Conservation (phyloP, 2,329 filamentous ascomycete genomes). For the Penicillium carneum region DNA sequence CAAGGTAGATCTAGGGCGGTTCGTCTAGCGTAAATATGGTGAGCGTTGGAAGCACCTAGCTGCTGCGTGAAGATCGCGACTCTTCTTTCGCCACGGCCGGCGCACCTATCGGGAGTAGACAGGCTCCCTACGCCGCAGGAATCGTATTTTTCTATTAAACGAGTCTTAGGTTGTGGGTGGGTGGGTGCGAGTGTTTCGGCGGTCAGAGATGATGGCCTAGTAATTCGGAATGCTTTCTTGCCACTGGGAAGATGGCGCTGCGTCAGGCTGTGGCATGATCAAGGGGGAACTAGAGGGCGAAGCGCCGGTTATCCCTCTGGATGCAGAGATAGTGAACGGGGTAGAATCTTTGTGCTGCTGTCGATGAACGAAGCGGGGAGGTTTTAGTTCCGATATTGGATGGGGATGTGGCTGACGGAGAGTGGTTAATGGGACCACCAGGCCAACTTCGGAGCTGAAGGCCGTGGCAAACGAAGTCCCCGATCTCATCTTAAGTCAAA, state of each 20-base stretch:
- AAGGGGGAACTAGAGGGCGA: conserved; percentile 31
- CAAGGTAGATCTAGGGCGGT: conserved; percentile 53
- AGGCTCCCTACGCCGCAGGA: conserved; percentile 32
- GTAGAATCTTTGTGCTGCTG: conserved; percentile 53
- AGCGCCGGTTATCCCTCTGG: conserved; percentile 47
- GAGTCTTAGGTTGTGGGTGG: conserved; percentile 32
- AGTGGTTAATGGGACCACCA: conserved; percentile 52
- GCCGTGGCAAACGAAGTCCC: conserved; percentile 42
- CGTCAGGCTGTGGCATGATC: conserved; percentile 46
- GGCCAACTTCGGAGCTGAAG: conserved; percentile 50
- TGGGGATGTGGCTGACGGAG: conserved; percentile 45
- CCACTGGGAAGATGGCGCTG: conserved; percentile 44
- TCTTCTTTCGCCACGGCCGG: conserved; percentile 51
- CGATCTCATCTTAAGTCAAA: not conserved
- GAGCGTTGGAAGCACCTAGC: conserved; percentile 52
- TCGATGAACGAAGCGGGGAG: conserved; percentile 46
- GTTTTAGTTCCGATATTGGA: conserved; percentile 52
- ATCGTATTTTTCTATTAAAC: conserved; percentile 57
- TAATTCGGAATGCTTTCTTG: conserved; percentile 54
- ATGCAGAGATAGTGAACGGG: conserved; percentile 41
- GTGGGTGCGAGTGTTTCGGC: conserved; percentile 46
- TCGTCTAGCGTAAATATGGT: conserved; percentile 57
- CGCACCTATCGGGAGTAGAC: conserved; percentile 44
- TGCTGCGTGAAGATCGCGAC: conserved; percentile 45
- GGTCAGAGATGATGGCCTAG: conserved; percentile 48